Evolutionary conservation across 2,329 filamentous ascomycete species (phyloP).

Genomic region (Diaporthe batatas): DNA sequence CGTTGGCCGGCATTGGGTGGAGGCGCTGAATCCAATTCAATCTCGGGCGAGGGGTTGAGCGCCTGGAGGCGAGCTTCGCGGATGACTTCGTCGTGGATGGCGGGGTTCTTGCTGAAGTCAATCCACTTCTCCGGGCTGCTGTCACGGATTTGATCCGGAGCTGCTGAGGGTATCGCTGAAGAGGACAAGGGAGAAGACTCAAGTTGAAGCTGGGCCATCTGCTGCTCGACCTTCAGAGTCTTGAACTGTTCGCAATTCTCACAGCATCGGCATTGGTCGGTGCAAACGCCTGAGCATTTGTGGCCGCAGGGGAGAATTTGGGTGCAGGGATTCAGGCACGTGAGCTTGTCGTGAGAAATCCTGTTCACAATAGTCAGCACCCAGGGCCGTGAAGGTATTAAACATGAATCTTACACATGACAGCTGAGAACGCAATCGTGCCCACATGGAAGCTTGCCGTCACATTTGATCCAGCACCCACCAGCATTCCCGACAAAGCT

Average conservation of each 20-base stretch:
- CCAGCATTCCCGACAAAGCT: slow-evolving; percentile 65
- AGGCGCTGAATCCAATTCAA: neutral
- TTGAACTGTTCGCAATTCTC: slow-evolving; percentile 26
- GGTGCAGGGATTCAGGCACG: slow-evolving; percentile 44
- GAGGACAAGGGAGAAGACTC: neutral
- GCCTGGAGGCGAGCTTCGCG: neutral
- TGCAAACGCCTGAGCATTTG: slow-evolving; percentile 45
- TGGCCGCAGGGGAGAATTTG: slow-evolving; percentile 45
- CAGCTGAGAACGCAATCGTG: slow-evolving; percentile 66
- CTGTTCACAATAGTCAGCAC: slow-evolving; percentile 34
- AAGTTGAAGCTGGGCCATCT: slow-evolving; percentile 4
- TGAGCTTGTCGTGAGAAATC: slow-evolving; percentile 43
- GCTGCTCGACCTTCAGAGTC: neutral
- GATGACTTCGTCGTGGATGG: slow-evolving; percentile 19
- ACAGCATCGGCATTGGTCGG: slow-evolving; percentile 38
- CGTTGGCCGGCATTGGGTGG: too few relatives aligned
- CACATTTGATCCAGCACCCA: slow-evolving; percentile 65
- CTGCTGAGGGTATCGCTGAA: neutral
- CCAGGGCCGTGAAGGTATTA: neutral
- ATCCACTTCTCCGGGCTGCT: slow-evolving; percentile 20
- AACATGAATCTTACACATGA: slow-evolving; percentile 60
- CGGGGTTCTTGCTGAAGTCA: slow-evolving; percentile 6
- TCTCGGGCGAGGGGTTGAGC: neutral
- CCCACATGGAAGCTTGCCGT: slow-evolving; percentile 59
- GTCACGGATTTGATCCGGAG: neutral